Percentiles rank a stretch among this genome's conserved stretches.
Conservation (phyloP, 169 alveolate species). For the Neospora caninum region DNA sequence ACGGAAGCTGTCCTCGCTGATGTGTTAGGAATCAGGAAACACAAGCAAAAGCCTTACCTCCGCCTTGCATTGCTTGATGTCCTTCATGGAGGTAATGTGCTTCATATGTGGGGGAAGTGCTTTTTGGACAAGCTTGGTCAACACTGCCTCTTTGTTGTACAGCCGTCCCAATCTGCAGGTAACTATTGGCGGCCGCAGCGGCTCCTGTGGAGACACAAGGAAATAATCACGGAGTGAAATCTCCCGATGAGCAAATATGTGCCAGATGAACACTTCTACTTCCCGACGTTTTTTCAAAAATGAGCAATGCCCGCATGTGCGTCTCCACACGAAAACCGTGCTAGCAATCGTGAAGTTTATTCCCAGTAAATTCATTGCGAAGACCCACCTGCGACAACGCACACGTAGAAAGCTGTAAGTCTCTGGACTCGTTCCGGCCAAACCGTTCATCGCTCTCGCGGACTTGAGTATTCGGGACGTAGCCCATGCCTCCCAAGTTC, state of each 20-base stretch:
- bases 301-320: not conserved
- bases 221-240: not conserved
- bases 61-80: constrained; percentile 70
- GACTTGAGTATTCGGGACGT: constrained; percentile 83
- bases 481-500: constrained; percentile 91
- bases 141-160: constrained; percentile 83
- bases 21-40: too few relatives aligned
- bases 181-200: constrained; percentile 82
- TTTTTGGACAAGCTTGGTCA: constrained; percentile 76
- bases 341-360: too few relatives aligned
- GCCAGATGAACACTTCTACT: not conserved
- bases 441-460: constrained; percentile 75
- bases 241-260: too few relatives aligned
- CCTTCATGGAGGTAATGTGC: constrained; percentile 80
- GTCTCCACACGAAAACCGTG: not conserved
- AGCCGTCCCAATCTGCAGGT: constrained; percentile 82
- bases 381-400: constrained; percentile 82
- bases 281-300: not conserved
- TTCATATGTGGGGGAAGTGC: constrained; percentile 73
- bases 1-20: too few relatives aligned
- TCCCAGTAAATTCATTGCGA: too few relatives aligned
- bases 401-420: constrained; percentile 81
- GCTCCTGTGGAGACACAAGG: constrained; percentile 75
- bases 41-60: constrained; percentile 39
- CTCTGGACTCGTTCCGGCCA: constrained; percentile 72